Conservation (phyloP, 2,329 filamentous ascomycete species). For the Alternaria viburni region DNA sequence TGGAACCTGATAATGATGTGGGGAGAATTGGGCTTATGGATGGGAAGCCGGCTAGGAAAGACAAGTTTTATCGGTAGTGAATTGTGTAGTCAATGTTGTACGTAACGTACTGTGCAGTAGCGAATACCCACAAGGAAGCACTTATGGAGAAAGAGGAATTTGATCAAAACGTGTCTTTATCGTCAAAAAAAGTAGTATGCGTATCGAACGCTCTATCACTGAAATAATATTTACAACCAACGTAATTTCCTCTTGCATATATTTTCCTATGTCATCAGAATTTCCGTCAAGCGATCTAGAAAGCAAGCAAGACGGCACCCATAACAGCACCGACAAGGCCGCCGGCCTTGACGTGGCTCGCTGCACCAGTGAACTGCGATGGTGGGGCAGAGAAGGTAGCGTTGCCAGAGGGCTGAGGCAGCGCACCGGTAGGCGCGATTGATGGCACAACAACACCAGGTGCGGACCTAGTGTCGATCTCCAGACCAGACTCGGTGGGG, state of each 20-base stretch:
- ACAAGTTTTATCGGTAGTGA: not conserved
- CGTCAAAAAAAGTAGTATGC: not conserved
- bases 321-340: constrained; percentile 29
- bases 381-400: constrained; percentile 26
- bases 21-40: not conserved
- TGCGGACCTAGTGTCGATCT: constrained; percentile 36
- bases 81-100: too few species aligned
- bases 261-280: not conserved
- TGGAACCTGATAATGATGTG: not conserved
- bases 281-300: constrained; percentile 16
- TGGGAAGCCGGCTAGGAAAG: not conserved
- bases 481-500: constrained; percentile 29
- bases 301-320: constrained; percentile 33
- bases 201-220: not conserved
- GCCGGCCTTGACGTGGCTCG: constrained; percentile 29
- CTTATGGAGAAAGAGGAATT: too few species aligned
- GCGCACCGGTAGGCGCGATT: constrained; percentile 24
- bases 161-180: not conserved
- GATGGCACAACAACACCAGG: constrained; percentile 30
- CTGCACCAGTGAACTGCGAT: constrained; percentile 37
- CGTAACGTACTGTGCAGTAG: too few species aligned
- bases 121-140: too few species aligned
- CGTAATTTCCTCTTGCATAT: not conserved
- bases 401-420: constrained; percentile 27
- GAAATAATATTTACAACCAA: not conserved